These are phyloP conservation scores for Brettanomyces bruxellensis DNA, from an alignment of 805 yeast species.

Conservation along the genomic window DNA sequence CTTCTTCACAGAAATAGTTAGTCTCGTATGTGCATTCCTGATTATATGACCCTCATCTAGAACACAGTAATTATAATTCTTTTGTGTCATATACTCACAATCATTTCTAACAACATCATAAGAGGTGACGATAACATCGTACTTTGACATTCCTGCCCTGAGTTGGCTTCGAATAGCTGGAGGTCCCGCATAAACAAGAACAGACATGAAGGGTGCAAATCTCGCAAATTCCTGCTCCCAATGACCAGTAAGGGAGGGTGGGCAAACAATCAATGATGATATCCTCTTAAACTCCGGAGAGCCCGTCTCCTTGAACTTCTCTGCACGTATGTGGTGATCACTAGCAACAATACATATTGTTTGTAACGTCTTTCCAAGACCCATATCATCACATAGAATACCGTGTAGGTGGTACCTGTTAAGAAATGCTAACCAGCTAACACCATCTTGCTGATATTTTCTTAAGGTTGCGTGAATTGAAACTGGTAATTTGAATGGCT, in stretches of 20 bases:
- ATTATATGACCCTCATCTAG: slow-evolving; percentile 97
- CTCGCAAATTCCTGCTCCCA: slow-evolving; percentile 95
- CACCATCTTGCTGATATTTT: slow-evolving; percentile 96
- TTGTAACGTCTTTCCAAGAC: slow-evolving; percentile 93
- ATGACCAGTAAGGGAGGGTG: slow-evolving; percentile 96
- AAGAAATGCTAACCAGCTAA: slow-evolving; percentile 93
- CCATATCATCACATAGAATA: slow-evolving; percentile 98
- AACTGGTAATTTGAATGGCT: slow-evolving; percentile 83
- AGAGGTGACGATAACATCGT: slow-evolving; percentile 89
- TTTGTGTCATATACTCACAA: slow-evolving; percentile 46
- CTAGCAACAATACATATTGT: slow-evolving; percentile 95
- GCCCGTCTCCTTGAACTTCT: slow-evolving; percentile 51
- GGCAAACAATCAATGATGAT: slow-evolving; percentile 86
- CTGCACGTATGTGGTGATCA: slow-evolving; percentile 81
- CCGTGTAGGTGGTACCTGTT: slow-evolving; percentile 96
- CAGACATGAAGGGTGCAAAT: slow-evolving; percentile 80
- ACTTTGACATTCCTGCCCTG: slow-evolving; percentile 39
- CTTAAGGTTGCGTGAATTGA: slow-evolving; percentile 87
- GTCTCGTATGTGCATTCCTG: slow-evolving; percentile 81
- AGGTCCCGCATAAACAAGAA: slow-evolving; percentile 87
- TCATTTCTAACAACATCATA: slow-evolving; percentile 97
- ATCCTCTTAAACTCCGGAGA: slow-evolving; percentile 61
- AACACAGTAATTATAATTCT: slow-evolving; percentile 87
- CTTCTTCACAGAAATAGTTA: slow-evolving; percentile 80
- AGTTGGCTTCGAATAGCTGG: slow-evolving; percentile 62